phyloP scores from a whole-genome alignment of 169 alveolate species.

The Plasmodium gallinaceum region DNA sequence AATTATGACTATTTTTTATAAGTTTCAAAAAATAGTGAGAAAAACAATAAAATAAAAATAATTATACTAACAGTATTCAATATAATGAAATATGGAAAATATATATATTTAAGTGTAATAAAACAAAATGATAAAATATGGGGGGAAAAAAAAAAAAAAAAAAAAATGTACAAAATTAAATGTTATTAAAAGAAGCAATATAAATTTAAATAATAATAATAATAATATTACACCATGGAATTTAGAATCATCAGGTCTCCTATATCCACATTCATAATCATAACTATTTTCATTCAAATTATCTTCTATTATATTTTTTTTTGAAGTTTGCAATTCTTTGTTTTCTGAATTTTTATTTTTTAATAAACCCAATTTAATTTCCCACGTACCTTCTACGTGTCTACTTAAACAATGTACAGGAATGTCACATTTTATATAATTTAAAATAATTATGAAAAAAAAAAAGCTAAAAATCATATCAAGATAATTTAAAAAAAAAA shows the following conservation, averaged over 20 bases:
- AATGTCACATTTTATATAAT: slow-evolving; percentile 63
- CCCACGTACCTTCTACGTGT: slow-evolving; percentile 73
- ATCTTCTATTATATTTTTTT: neutral
- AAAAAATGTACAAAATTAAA: neutral
- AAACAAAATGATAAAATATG: neutral
- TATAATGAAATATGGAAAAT: neutral
- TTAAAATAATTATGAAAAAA: slow-evolving; percentile 18
- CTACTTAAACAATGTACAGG: slow-evolving; percentile 77
- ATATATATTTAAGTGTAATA: neutral
- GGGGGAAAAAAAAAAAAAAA: neutral
- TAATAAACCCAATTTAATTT: slow-evolving; percentile 44
- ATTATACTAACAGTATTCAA: neutral
- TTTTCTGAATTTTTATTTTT: slow-evolving; percentile 5
- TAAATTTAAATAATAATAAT: neutral
- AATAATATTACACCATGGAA: slow-evolving; percentile 73
- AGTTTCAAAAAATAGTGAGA: neutral
- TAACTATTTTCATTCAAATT: slow-evolving; percentile 3
- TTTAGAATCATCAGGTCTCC: slow-evolving; percentile 49
- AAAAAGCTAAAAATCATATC: slow-evolving; percentile 45
- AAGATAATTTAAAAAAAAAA: neutral
- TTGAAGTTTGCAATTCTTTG: neutral
- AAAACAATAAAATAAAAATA: neutral
- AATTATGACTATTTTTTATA: neutral
- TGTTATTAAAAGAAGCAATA: neutral
- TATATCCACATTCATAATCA: slow-evolving; percentile 72